Evolutionary conservation across 2,329 filamentous ascomycete species (phyloP).

Genomic region (Lizonia empirigonia): DNA sequence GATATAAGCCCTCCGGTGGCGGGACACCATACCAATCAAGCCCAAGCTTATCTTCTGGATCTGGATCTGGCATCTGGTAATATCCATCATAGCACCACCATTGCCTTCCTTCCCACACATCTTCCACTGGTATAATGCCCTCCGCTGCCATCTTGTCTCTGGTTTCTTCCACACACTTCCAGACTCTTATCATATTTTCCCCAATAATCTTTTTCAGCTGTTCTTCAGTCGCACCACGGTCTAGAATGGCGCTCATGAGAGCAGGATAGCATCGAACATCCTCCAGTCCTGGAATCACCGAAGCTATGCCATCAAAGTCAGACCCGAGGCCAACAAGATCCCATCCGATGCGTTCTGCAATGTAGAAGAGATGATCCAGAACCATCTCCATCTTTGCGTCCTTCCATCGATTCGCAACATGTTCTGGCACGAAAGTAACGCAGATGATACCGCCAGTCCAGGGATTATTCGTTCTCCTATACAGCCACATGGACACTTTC

Average conservation of each 20-base stretch:
- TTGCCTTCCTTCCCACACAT: slow-evolving; percentile 6
- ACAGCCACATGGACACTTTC: background rate
- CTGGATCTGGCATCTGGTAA: slow-evolving; percentile 8
- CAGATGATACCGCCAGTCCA: slow-evolving; percentile 76
- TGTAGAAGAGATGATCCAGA: slow-evolving; percentile 73
- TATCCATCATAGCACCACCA: slow-evolving; percentile 11
- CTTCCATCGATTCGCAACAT: slow-evolving; percentile 59
- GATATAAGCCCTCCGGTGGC: slow-evolving; percentile 7
- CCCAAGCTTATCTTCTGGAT: slow-evolving; percentile 6
- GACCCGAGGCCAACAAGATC: slow-evolving; percentile 85
- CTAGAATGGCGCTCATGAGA: background rate
- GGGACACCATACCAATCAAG: slow-evolving; percentile 7
- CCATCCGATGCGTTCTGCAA: slow-evolving; percentile 80
- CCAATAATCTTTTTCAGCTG: slow-evolving; percentile 6
- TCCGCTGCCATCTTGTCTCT: slow-evolving; percentile 7
- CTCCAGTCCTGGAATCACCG: slow-evolving; percentile 3
- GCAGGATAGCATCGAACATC: slow-evolving; percentile 14
- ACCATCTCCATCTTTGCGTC: slow-evolving; percentile 72
- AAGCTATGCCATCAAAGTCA: slow-evolving; percentile 70
- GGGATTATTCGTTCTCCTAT: slow-evolving; percentile 59
- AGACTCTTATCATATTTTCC: slow-evolving; percentile 14
- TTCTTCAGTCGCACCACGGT: slow-evolving; percentile 7
- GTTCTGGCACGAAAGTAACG: slow-evolving; percentile 84
- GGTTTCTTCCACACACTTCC: slow-evolving; percentile 4
- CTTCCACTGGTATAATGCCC: background rate